Base-by-base conservation (phyloP, 2,329 filamentous ascomycete genomes). In the Whalleya microplaca region DNA sequence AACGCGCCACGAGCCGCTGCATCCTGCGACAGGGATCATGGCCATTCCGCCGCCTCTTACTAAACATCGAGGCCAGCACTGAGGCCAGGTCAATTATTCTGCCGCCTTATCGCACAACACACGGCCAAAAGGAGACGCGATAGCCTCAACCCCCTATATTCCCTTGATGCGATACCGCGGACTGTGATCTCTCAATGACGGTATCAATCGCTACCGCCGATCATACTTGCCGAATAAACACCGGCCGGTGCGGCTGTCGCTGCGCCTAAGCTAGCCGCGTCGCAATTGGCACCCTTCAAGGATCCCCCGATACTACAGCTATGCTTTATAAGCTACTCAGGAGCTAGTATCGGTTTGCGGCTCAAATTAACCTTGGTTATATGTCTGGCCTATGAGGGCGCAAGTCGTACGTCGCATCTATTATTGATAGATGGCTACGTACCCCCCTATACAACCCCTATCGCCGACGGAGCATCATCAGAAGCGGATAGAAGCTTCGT, bases 401-500 rank as follows among this genome's bases (percentile, higher is more conserved):
- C 37, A 2, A n/a, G 32, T 52, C 45, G 44, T 50, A n/a, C 7
- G 45, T 46, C 41, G 40, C 56, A 51, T 46, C 51, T 14, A 42
- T 48, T 47, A 41, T 23, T n/a, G 29, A 47, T 53, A 53, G 23
- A 61, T 63, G 60, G 50, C 44, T 20, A 44, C 23, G 27, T 45
- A 58, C 19, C 47, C n/a, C 21, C 19, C 49, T 23, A 21, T 40
- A 42, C 45, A 56, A 45, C 16, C 45, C 48, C 49, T 59, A 58
- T 61, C 55, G 19, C 60, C 51, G 55, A 58, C 51, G 50, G 43
- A 23, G 19, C 46, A 49, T 16, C 50, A 21, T 41, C 50, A 32
- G n/a, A 45, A 48, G 41, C 42, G 56, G 43, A 46, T 32, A 29
- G 52, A 32, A 42, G 51, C n/a, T 41, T 49, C 14, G 20, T 41